These are phyloP conservation scores for Acorus gramineus DNA, from an alignment of 106 monocot genomes.

Conservation along the genomic window DNA sequence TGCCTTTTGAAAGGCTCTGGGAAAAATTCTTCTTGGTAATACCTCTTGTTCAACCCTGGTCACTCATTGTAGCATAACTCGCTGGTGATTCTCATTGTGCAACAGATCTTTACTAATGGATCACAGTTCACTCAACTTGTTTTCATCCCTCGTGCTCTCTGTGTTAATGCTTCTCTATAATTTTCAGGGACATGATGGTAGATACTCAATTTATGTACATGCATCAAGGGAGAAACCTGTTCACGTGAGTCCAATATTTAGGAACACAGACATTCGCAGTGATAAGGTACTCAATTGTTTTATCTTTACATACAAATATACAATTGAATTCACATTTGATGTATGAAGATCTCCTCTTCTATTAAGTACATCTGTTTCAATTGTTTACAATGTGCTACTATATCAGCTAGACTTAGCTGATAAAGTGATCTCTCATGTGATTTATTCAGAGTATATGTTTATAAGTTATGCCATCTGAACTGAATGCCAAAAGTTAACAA, in stretches of 20 bases:
- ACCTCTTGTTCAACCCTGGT: background rate
- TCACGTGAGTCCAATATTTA: slow-evolving; percentile 61
- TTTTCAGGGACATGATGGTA: slow-evolving; percentile 75
- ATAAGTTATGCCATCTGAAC: too few species aligned
- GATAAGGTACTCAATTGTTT: slow-evolving; percentile 46
- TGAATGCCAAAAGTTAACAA: too few species aligned
- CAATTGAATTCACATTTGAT: too few species aligned
- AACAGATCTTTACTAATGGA: too few species aligned
- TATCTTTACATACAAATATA: background rate
- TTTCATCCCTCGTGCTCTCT: background rate
- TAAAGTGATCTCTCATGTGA: too few species aligned
- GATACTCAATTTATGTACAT: slow-evolving; percentile 91
- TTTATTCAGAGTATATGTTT: too few species aligned
- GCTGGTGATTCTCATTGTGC: background rate
- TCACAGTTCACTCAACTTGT: too few species aligned
- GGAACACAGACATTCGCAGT: slow-evolving; percentile 62
- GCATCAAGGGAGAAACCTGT: slow-evolving; percentile 69
- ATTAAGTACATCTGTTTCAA: too few species aligned
- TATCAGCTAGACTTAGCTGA: too few species aligned
- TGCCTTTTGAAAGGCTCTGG: slow-evolving; percentile 93
- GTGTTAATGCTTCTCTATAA: background rate
- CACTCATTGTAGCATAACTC: background rate
- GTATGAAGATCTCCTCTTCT: too few species aligned
- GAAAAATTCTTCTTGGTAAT: slow-evolving; percentile 81
- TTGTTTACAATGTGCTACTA: too few species aligned